Percentiles rank a stretch among this genome's conserved stretches.
Evolutionary conservation across 768 basidiomycete species (phyloP).

Genomic region (Termitomyces heimii): DNA sequence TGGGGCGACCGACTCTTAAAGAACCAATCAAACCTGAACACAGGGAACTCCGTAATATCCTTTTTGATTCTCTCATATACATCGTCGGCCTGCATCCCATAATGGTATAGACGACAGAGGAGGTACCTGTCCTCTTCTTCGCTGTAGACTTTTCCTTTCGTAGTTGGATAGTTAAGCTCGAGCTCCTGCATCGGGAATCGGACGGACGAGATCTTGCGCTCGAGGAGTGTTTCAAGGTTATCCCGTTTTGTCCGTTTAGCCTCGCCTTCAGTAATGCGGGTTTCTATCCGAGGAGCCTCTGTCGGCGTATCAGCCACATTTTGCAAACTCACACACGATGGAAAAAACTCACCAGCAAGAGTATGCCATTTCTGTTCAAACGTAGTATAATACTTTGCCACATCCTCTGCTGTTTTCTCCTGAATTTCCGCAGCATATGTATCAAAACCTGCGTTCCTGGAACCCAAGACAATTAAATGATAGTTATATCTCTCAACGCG

Average conservation of each 20-base stretch:
- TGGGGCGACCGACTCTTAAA: conserved; percentile 90
- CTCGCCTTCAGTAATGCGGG: conserved; percentile 86
- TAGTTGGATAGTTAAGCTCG: conserved; percentile 90
- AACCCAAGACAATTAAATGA: background rate
- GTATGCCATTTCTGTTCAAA: conserved; percentile 91
- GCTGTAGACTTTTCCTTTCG: conserved; percentile 93
- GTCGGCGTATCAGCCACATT: background rate
- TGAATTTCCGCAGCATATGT: conserved; percentile 78
- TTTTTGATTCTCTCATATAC: conserved; percentile 94
- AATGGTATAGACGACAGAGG: conserved; percentile 82
- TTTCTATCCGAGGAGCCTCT: conserved; percentile 78
- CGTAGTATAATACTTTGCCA: conserved; percentile 70
- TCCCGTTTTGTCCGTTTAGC: conserved; percentile 84
- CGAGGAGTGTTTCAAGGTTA: conserved; percentile 71
- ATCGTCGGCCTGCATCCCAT: conserved; percentile 84
- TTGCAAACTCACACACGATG: background rate
- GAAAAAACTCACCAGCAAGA: conserved; percentile 52
- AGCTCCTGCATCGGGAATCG: conserved; percentile 95
- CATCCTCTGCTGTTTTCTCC: conserved; percentile 75
- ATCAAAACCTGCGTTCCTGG: conserved; percentile 59
- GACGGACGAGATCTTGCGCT: conserved; percentile 78
- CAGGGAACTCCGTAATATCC: conserved; percentile 94
- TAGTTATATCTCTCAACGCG: background rate
- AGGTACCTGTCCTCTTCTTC: conserved; percentile 98
- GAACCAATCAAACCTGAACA: conserved; percentile 98